Base-by-base conservation (phyloP, 2,329 filamentous ascomycete species). In the Aspergillus bombycis region DNA sequence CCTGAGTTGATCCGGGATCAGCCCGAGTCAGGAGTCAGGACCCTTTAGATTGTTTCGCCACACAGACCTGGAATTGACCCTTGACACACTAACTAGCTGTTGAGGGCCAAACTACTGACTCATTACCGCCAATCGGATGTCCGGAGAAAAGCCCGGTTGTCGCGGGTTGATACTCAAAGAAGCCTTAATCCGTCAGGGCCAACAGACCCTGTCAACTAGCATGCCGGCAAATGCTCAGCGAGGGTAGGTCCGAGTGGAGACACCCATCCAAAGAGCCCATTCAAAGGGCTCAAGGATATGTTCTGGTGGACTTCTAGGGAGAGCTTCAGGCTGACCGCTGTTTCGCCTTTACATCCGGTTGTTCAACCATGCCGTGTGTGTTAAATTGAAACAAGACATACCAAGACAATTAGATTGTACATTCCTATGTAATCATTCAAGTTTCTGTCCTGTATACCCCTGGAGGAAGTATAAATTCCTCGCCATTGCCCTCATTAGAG, bases 341-440 rank as follows among this genome's bases (percentile, higher is more conserved):
- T 55, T 55, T 55, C n/a, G 21, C 34, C 30, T 16, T 38, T 23
- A 38, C 34, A 12, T 19, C 14, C 21, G 5, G n/a, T 26, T 28
- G 11, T 16, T 38, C n/a, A 38, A 16, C 34, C 16, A 55, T 55
- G 16, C 52, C 52, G 11, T 12, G 34, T 19, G 19, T 23, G 23
- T 32, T 34, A 16, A 36, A 55, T 38, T 55, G 52, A 55, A 55
- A 38, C 34, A 55, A 55, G 52, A 23, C 52, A 55, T 41, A 36
- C 52, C 52, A 55, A 38, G 52, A 12, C 52, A 2, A 14, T 16
- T 55, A 55, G n/a, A 55, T 36, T 55, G 32, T 21, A 2, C 34
- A 38, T 8, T 26, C n/a, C 8, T 28, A 38, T 16, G 14, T 21
- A 23, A 38, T 21, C 16, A 52, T 34, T 9, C 19, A 30, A 21